Base-by-base conservation (phyloP, 495 filamentous ascomycete genomes). In the Amphirosellinia nigrospora region DNA sequence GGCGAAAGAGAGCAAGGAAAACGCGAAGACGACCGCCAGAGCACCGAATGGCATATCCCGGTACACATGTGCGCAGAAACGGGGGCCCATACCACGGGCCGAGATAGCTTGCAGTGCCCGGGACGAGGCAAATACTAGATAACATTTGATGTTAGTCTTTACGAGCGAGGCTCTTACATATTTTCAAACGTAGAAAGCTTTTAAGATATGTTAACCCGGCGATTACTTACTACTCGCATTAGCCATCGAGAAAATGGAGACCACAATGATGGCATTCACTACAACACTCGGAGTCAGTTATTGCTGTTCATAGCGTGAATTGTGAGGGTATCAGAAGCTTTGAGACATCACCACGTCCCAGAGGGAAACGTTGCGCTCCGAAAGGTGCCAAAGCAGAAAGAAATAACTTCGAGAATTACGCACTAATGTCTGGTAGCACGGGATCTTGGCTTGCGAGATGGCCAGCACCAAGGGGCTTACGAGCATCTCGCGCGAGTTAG, bases 221-320 rank as follows among this genome's bases (percentile, higher is more conserved):
- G n/a, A 26, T 36, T 34, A 19, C 56, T 59, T 23, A 59, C 56
- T 86, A 59, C 83, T 84, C 3, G 87, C 88, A 74, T 87, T 89
- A 69, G 86, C 88, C 60, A 89, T 87, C 45, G 74, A 77, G 52
- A 83, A 79, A 39, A 83, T 75, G 84, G 83, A 60, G 23, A 89
- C 79, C 23, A 87, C 85, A 75, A 91, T 89, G 45, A 90, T 82
- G 38, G 82, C 86, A 71, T 91, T 91, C 78, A 92, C n/a, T n/a
- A n/a, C n/a, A n/a, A n/a, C n/a, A n/a, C n/a, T n/a, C n/a, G n/a
- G n/a, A n/a, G n/a, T n/a, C n/a, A n/a, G n/a, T n/a, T n/a, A n/a
- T n/a, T n/a, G n/a, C n/a, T n/a, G n/a, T n/a, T n/a, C n/a, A n/a
- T n/a, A n/a, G n/a, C n/a, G n/a, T n/a, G n/a, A n/a, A n/a, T n/a